Evolutionary conservation across 2,329 filamentous ascomycete species (phyloP).

Genomic region (Thermomyces lanuginosus): DNA sequence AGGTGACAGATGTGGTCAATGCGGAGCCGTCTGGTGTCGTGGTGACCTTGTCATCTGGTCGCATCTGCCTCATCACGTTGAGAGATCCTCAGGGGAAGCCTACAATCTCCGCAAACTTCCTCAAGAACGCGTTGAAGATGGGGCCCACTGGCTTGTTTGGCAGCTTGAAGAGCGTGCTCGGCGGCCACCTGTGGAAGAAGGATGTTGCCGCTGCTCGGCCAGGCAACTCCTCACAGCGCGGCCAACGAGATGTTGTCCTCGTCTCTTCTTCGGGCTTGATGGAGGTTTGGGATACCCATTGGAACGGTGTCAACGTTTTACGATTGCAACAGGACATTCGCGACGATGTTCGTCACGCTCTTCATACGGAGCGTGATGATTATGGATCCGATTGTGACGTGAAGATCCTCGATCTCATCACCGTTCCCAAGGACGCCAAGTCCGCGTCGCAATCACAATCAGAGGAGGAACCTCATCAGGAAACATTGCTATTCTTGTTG

Average conservation of each 20-base stretch:
- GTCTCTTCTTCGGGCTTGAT: conserved; percentile 62
- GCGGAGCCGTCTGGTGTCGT: conserved; percentile 80
- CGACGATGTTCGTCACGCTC: conserved; percentile 42
- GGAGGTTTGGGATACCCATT: conserved; percentile 76
- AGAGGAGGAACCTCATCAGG: conserved; percentile 16
- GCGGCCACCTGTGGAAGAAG: conserved; percentile 51
- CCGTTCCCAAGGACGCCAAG: conserved; percentile 23
- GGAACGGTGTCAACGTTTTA: conserved; percentile 66
- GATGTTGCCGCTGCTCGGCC: conserved; percentile 68
- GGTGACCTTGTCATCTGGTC: conserved; percentile 66
- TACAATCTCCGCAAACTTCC: conserved; percentile 58
- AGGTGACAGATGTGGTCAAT: conserved; percentile 58
- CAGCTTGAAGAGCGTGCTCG: conserved; percentile 61
- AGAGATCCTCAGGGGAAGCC: conserved; percentile 78
- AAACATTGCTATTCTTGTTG: conserved; percentile 43
- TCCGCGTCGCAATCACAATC: conserved; percentile 27
- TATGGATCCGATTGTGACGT: conserved; percentile 40
- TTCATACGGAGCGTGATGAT: conserved; percentile 35
- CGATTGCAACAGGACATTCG: conserved; percentile 49
- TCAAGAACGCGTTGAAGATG: conserved; percentile 44
- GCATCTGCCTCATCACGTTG: conserved; percentile 71
- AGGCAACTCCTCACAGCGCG: conserved; percentile 53
- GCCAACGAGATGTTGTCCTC: conserved; percentile 71
- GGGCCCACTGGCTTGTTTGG: conserved; percentile 55
- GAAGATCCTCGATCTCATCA: conserved; percentile 65